Percentiles rank a stretch among this genome's conserved stretches.
Evolutionary conservation across 1,284 basidiomycete species (phyloP).

Genomic region (Fomitopsis pinicola): DNA sequence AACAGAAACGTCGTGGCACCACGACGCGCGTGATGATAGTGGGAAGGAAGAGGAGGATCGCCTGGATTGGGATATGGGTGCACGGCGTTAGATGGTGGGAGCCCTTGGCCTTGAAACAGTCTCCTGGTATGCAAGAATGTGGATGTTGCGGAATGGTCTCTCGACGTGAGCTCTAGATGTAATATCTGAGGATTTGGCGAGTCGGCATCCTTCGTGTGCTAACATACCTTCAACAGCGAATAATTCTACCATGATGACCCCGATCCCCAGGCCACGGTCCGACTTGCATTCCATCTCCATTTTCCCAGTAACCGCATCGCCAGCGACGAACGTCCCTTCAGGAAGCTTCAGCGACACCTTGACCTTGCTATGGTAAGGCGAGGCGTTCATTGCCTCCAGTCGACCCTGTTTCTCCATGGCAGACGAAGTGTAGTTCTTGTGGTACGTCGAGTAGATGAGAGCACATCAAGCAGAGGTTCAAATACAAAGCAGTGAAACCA

Average conservation of each 20-base stretch:
- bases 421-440: neutral
- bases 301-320: conserved; percentile 61
- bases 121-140: conserved; percentile 66
- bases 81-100: conserved; percentile 78
- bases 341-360: conserved; percentile 57
- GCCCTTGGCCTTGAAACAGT: conserved; percentile 72
- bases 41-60: conserved; percentile 52
- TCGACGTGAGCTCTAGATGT: conserved; percentile 58
- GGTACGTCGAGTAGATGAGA: neutral
- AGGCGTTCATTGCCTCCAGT: conserved; percentile 75
- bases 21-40: conserved; percentile 64
- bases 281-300: conserved; percentile 73
- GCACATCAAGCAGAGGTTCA: neutral
- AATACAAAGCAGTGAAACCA: neutral
- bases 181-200: neutral
- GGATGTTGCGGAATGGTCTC: conserved; percentile 73
- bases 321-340: conserved; percentile 58
- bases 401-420: conserved; percentile 9
- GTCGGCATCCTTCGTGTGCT: neutral
- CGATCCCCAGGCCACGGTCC: conserved; percentile 67
- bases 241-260: conserved; percentile 70
- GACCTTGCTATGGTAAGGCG: conserved; percentile 69
- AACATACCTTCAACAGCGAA: conserved; percentile 61
- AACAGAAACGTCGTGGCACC: conserved; percentile 74
- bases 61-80: conserved; percentile 49